Evolutionary conservation across 352 stramenopile genomes (phyloP), one percentile per base, ranked within the genome.

Genomic region (Bremia lactucae): DNA sequence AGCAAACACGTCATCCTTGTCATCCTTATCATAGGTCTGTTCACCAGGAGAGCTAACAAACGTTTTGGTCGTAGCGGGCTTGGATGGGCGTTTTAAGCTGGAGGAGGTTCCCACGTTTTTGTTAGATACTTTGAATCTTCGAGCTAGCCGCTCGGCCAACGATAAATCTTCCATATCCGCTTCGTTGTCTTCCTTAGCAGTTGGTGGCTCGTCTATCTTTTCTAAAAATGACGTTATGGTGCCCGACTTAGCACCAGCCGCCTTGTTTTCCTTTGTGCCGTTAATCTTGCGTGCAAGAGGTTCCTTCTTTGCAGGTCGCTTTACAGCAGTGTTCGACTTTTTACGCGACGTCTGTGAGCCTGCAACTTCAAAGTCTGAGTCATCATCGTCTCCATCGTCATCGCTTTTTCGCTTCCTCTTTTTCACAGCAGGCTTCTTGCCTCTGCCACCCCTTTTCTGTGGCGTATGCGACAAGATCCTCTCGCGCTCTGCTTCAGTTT

Each of bases 111-210:
- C 41, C 38, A 75, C 78, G 22, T 68, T 72, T 47, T 57, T 25
- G 1, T 68, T 62, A 1, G 58, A 77, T 20, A 58, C 61, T 31
- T 82, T 61, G 0, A 67, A 55, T 43, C 65, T 66, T 24, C 69
- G 51, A 40, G 79, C 70, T 39, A 90, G 58, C 6, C 78, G 60
- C 38, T 93, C 69, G 1, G 75, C 72, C 11, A 91, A 45, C 2
- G 78, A 89, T 14, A 90, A 56, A 8, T 87, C 70, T 23, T 88
- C 76, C 0, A 86, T 36, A 19, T 90, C 77, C 16, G 77, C 68
- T 21, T 79, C 71, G 13, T 57, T 60, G 33, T 68, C 63, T 8
- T 51, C 37, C 33, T 75, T 68, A 21, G 52, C 49, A 13, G 45
- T 41, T 11, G 42, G 33, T 15, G 54, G 52, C 9, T 61, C 23